Evolutionary conservation across 805 yeast genomes (phyloP).

Genomic region (Barnettozyma siamensis): DNA sequence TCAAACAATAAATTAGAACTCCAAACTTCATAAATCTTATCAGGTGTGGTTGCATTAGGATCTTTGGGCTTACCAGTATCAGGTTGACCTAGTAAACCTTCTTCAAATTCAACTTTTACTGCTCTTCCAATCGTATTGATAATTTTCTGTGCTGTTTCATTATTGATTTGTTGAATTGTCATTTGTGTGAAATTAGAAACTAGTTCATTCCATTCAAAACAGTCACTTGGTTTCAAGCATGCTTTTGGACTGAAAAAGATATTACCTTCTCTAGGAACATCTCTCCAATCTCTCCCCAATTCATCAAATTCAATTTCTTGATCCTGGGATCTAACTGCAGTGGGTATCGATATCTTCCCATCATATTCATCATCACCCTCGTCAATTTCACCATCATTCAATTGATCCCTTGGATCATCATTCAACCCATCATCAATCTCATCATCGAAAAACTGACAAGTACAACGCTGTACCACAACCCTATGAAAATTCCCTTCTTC

Average conservation of each 20-base stretch:
- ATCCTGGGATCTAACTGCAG: slow-evolving; percentile 31
- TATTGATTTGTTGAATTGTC: slow-evolving; percentile 23
- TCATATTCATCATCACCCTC: slow-evolving; percentile 14
- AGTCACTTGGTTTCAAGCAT: slow-evolving; percentile 10
- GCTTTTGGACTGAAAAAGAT: slow-evolving; percentile 25
- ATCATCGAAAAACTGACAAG: slow-evolving; percentile 22
- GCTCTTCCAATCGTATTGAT: slow-evolving; percentile 49
- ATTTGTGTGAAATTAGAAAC: slow-evolving; percentile 22
- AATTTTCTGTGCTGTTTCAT: slow-evolving; percentile 33
- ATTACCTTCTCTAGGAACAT: slow-evolving; percentile 58
- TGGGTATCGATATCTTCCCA: slow-evolving; percentile 17
- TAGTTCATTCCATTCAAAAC: slow-evolving; percentile 23
- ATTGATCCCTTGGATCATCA: neutral
- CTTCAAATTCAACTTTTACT: slow-evolving; percentile 38
- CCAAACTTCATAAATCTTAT: slow-evolving; percentile 43
- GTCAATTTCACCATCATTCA: slow-evolving; percentile 3
- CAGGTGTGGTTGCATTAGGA: slow-evolving; percentile 36
- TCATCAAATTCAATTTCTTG: slow-evolving; percentile 45
- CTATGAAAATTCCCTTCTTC: slow-evolving; percentile 24
- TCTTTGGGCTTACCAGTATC: neutral
- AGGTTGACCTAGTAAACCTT: slow-evolving; percentile 20
- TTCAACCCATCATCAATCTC: slow-evolving; percentile 3
- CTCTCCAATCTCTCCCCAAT: slow-evolving; percentile 67
- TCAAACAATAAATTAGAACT: slow-evolving; percentile 43
- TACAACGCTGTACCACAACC: slow-evolving; percentile 20